Percentiles rank a stretch among this genome's conserved stretches.
Conservation (phyloP, 73 alveolate species). For the Symbiodinium pilosum region DNA sequence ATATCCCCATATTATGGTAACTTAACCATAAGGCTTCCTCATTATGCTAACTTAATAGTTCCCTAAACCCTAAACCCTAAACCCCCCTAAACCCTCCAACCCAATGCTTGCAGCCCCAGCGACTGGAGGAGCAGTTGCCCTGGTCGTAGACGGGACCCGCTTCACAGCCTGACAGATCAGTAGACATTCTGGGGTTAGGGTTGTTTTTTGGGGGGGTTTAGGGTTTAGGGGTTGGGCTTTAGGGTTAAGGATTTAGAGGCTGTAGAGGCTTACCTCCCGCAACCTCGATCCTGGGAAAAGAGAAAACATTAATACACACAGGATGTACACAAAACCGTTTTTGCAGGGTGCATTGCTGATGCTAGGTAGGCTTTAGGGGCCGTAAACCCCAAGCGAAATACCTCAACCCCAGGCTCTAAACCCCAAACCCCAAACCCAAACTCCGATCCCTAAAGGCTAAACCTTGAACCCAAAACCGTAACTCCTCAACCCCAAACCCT, state of each 20-base stretch:
- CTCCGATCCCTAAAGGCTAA: not conserved
- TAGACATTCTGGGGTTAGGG: too few relatives aligned
- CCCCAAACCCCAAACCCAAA: not conserved
- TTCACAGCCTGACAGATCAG: conserved; percentile 49
- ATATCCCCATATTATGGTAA: too few relatives aligned
- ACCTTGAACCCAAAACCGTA: not conserved
- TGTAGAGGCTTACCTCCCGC: too few relatives aligned
- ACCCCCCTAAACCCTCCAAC: not conserved
- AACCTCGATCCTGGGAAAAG: too few relatives aligned
- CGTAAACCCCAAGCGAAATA: not conserved
- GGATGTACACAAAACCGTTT: too few relatives aligned
- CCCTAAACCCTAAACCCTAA: not conserved
- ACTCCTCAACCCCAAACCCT: not conserved
- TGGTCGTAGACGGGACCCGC: conserved; percentile 60
- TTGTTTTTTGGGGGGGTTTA: not conserved
- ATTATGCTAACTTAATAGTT: too few relatives aligned
- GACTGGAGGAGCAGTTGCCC: conserved; percentile 79
- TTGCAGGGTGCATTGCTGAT: not conserved
- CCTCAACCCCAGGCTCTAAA: not conserved
- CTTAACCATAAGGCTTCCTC: too few relatives aligned
- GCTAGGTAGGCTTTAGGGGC: not conserved
- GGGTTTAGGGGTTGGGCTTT: not conserved
- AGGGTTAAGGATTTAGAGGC: not conserved
- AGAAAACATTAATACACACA: too few relatives aligned
- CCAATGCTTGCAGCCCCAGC: not conserved